Percentiles rank a stretch among this genome's conserved stretches.
Conservation (phyloP, 2,329 filamentous ascomycete genomes). For the Colletotrichum cuscutae region DNA sequence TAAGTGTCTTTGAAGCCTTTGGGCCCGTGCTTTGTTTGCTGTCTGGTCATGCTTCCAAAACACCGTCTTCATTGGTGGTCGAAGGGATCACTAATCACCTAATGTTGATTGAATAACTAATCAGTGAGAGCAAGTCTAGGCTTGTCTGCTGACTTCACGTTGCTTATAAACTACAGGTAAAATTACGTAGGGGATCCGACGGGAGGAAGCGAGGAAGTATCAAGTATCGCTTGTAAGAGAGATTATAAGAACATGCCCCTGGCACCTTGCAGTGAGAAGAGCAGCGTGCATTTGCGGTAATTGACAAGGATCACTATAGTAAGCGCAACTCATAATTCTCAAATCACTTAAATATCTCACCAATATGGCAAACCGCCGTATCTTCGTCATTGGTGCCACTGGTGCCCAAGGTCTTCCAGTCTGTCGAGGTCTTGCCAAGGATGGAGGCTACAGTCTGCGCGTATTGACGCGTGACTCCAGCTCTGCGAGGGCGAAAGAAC, state of each 20-base stretch:
- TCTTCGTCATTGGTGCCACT: slow-evolving; percentile 58
- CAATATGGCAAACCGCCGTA: slow-evolving; percentile 36
- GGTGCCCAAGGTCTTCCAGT: slow-evolving; percentile 63
- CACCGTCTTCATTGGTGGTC: background rate
- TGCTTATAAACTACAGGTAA: background rate
- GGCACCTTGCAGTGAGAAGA: background rate
- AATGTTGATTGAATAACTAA: background rate
- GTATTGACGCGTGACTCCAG: slow-evolving; percentile 58
- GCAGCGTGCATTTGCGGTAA: background rate
- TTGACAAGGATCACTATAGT: background rate
- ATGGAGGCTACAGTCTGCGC: slow-evolving; percentile 55
- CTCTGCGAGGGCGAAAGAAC: slow-evolving; percentile 52
- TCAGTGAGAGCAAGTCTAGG: background rate
- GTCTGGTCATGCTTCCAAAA: background rate
- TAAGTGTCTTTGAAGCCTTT: background rate
- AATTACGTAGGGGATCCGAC: background rate
- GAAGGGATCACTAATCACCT: background rate
- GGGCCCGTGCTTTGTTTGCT: no score
- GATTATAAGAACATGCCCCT: background rate
- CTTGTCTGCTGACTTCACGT: background rate
- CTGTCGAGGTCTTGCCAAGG: slow-evolving; percentile 51
- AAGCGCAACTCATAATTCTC: background rate
- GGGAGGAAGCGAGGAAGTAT: background rate
- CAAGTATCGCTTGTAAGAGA: background rate
- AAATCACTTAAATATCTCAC: background rate